phyloP scores from a whole-genome alignment of 192 early-diverging fungal species.

The Podila clonocystis region DNA sequence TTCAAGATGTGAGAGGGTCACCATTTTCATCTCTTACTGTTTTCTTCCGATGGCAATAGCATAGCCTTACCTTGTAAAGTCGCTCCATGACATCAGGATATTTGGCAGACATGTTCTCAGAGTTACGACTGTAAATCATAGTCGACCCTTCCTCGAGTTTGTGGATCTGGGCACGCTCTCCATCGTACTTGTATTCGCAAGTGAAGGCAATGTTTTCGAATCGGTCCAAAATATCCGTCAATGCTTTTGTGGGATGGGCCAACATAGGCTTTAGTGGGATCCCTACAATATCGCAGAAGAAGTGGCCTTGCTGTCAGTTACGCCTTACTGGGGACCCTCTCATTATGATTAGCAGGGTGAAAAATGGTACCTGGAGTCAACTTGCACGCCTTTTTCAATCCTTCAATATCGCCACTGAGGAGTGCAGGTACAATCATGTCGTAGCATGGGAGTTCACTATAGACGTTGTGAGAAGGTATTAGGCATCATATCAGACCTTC shows the following conservation, averaged over 20 bases:
- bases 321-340: no score
- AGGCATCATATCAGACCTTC: not conserved
- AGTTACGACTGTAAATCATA: conserved; percentile 93
- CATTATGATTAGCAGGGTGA: not conserved
- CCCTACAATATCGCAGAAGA: conserved; percentile 52
- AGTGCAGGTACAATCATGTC: conserved; percentile 91
- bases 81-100: conserved; percentile 94
- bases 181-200: conserved; percentile 99
- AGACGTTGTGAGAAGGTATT: not conserved
- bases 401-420: conserved; percentile 76
- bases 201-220: conserved; percentile 94
- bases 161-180: conserved; percentile 80
- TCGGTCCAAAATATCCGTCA: conserved; percentile 92
- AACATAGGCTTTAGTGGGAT: conserved; percentile 99
- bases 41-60: not conserved
- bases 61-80: conserved; percentile 70
- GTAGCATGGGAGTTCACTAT: conserved; percentile 92
- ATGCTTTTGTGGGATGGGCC: conserved; percentile 96
- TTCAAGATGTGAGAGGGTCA: no score
- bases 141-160: conserved; percentile 76
- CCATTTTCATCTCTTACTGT: no score
- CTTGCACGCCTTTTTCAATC: conserved; percentile 81
- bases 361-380: conserved; percentile 78
- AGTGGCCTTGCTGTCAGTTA: not conserved
- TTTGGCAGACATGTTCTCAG: conserved; percentile 91